Evolutionary conservation across 192 early-diverging fungal genomes (phyloP).

Genomic region (Dissophora globulifera): DNA sequence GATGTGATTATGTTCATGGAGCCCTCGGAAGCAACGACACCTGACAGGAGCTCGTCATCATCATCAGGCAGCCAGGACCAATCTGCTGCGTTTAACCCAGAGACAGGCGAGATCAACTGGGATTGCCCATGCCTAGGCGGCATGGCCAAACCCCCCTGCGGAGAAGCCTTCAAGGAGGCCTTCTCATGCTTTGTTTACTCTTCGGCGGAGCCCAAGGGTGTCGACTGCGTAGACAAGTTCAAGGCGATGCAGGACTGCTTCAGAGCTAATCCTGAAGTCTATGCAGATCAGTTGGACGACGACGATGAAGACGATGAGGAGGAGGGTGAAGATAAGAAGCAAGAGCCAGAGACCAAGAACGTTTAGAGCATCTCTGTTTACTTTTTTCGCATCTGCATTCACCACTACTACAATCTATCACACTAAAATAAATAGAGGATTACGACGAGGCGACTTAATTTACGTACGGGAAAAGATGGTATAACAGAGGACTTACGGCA

Average conservation of each 20-base stretch:
- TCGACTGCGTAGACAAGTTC: constrained; percentile 95
- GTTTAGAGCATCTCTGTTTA: constrained; percentile 1
- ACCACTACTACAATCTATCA: neutral
- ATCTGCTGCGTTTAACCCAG: constrained; percentile 75
- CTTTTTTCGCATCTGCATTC: neutral
- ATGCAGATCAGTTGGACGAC: constrained; percentile 68
- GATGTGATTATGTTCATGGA: constrained; percentile 55
- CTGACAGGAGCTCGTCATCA: constrained; percentile 5
- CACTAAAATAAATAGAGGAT: neutral
- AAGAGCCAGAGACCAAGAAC: constrained; percentile 10
- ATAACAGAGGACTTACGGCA: too few relatives aligned
- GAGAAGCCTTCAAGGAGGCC: constrained; percentile 94
- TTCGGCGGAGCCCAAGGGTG: constrained; percentile 94
- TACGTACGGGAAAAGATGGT: too few relatives aligned
- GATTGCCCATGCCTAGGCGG: constrained; percentile 94
- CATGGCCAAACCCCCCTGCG: constrained; percentile 98
- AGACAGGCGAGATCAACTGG: constrained; percentile 95
- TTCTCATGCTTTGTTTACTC: constrained; percentile 98
- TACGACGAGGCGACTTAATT: too few relatives aligned
- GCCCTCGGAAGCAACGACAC: constrained; percentile 34
- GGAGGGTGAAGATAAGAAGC: constrained; percentile 30
- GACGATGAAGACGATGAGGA: constrained; percentile 57
- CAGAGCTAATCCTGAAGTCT: constrained; percentile 90
- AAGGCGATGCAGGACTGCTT: constrained; percentile 95
- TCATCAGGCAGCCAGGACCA: constrained; percentile 46